Percentiles rank a stretch among this genome's conserved stretches.
Conservation (phyloP, 106 monocot genomes). For the Dioscorea dumetorum region DNA sequence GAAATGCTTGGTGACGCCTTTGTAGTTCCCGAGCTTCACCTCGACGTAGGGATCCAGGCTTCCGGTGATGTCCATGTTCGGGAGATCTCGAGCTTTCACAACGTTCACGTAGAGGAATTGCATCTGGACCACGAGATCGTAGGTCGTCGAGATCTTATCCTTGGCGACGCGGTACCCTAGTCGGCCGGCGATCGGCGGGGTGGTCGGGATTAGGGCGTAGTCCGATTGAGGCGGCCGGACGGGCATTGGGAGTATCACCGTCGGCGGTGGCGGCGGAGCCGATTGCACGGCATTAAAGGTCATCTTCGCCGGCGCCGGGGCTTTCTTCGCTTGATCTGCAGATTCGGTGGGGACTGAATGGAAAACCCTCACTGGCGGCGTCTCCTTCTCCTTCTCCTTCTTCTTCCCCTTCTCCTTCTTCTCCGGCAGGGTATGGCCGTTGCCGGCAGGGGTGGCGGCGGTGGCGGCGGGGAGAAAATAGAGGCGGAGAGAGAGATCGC, state of each 20-base stretch:
- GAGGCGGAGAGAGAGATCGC: conserved; percentile 66
- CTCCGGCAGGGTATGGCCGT: neutral
- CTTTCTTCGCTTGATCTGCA: neutral
- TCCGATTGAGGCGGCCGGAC: conserved; percentile 23
- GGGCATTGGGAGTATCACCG: neutral
- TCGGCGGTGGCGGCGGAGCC: conserved; percentile 4
- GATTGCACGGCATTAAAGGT: neutral
- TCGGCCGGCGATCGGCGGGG: conserved; percentile 60
- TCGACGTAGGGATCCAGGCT: conserved; percentile 81
- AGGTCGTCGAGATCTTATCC: conserved; percentile 80
- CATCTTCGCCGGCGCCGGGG: conserved; percentile 8
- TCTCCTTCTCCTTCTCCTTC: conserved; percentile 16
- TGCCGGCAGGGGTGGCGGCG: neutral
- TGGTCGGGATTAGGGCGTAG: conserved; percentile 63
- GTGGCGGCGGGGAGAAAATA: conserved; percentile 19
- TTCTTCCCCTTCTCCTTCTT: conserved; percentile 2
- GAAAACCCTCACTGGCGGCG: conserved; percentile 12
- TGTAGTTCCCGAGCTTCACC: conserved; percentile 86
- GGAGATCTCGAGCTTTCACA: conserved; percentile 80
- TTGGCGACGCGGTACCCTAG: conserved; percentile 24
- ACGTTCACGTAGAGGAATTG: conserved; percentile 75
- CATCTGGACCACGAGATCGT: conserved; percentile 92
- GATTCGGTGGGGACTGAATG: conserved; percentile 20
- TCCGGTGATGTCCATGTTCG: conserved; percentile 60
- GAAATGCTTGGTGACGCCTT: conserved; percentile 48